These are phyloP conservation scores for Sporothrix luriei DNA, from an alignment of 2,329 filamentous ascomycete species.

Conservation along the genomic window DNA sequence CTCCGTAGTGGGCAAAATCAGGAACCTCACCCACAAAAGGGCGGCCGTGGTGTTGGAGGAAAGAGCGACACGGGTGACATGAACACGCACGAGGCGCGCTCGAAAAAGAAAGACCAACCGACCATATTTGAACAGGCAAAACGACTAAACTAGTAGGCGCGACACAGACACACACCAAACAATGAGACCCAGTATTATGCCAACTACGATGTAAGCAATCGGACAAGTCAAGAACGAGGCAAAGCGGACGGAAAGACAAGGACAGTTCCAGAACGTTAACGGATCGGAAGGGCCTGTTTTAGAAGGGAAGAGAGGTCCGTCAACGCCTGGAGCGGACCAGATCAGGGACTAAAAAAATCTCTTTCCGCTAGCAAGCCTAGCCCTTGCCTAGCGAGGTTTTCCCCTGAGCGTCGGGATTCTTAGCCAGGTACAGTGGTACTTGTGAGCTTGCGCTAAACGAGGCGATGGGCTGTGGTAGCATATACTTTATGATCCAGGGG, in stretches of 20 bases:
- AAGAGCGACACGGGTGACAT: slow-evolving; percentile 16
- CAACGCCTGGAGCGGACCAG: slow-evolving; percentile 13
- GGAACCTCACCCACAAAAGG: slow-evolving; percentile 1
- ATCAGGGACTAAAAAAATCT: slow-evolving; percentile 29
- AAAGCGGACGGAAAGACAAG: slow-evolving; percentile 8
- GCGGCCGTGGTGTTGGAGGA: slow-evolving; percentile 9
- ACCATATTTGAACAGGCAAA: slow-evolving; percentile 6
- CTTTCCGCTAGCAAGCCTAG: slow-evolving; percentile 28
- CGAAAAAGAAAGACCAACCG: not conserved
- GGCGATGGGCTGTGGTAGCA: not conserved
- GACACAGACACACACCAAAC: not conserved
- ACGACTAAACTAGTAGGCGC: slow-evolving; percentile 10
- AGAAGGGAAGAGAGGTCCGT: slow-evolving; percentile 5
- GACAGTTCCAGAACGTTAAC: not conserved
- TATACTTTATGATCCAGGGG: slow-evolving; percentile 28
- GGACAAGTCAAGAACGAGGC: slow-evolving; percentile 9
- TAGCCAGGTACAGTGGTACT: slow-evolving; percentile 8
- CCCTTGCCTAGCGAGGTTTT: slow-evolving; percentile 24
- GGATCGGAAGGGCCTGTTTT: not conserved
- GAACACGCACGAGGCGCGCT: slow-evolving; percentile 19
- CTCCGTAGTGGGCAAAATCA: slow-evolving; percentile 2
- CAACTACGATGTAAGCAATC: not conserved
- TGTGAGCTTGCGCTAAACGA: not conserved
- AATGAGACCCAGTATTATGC: not conserved
- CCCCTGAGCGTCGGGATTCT: slow-evolving; percentile 14